These are phyloP conservation scores for Xylaria palmicola DNA, from an alignment of 495 filamentous ascomycete genomes.

Conservation along the genomic window DNA sequence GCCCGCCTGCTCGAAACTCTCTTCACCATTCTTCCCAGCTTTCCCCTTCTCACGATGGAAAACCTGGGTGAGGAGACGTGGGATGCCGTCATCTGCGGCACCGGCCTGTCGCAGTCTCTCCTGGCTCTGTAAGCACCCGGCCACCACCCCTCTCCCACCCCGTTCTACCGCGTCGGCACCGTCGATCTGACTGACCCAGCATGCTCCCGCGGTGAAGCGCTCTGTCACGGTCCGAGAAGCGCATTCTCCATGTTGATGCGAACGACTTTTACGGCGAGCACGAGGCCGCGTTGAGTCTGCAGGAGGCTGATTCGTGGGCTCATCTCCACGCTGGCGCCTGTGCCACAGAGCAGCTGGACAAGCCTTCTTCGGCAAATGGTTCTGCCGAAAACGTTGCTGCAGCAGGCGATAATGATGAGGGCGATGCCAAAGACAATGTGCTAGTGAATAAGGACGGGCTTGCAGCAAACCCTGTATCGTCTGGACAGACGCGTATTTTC, in stretches of 20 bases:
- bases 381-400: too few relatives aligned
- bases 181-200: constrained; percentile 65
- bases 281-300: constrained; percentile 83
- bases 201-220: constrained; percentile 62
- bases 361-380: neutral
- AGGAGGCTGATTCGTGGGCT: constrained; percentile 79
- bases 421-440: neutral
- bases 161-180: constrained; percentile 12
- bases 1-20: constrained; percentile 13
- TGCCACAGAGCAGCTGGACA: neutral
- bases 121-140: constrained; percentile 74
- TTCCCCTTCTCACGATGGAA: constrained; percentile 66
- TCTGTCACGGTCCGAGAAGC: constrained; percentile 87
- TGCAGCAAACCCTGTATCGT: neutral
- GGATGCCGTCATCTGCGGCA: constrained; percentile 91
- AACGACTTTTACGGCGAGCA: constrained; percentile 85
- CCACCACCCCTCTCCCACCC: constrained; percentile 20
- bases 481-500: constrained; percentile 14
- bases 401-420: too few relatives aligned
- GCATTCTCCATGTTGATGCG: constrained; percentile 83
- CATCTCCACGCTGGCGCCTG: constrained; percentile 11
- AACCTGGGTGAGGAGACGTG: constrained; percentile 75
- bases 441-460: neutral
- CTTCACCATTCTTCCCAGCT: constrained; percentile 22
- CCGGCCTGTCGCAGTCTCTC: constrained; percentile 84